Percentiles rank a stretch among this genome's conserved stretches.
Conservation (phyloP, 2,329 filamentous ascomycete species). For the Fusarium bactridioides region DNA sequence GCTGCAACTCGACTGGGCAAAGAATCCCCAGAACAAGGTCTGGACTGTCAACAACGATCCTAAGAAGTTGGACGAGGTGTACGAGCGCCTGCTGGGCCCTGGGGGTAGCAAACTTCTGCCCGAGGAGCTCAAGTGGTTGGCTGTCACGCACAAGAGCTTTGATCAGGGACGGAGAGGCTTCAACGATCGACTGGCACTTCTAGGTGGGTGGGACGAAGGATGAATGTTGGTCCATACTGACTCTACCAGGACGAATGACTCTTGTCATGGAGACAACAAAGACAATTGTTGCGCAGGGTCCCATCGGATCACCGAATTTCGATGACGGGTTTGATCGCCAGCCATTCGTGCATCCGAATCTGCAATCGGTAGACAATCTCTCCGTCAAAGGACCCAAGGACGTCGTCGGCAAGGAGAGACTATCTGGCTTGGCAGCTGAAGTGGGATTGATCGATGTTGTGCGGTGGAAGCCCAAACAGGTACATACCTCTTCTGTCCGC, state of each 20-base stretch:
- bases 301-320: slow-evolving; percentile 38
- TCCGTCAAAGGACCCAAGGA: slow-evolving; percentile 65
- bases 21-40: slow-evolving; percentile 58
- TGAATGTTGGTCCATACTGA: slow-evolving; percentile 12
- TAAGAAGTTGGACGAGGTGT: slow-evolving; percentile 76
- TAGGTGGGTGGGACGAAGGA: slow-evolving; percentile 65
- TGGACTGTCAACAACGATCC: slow-evolving; percentile 82
- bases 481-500: slow-evolving; percentile 51
- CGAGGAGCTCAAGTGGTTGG: slow-evolving; percentile 96
- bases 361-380: slow-evolving; percentile 79
- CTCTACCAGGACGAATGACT: slow-evolving; percentile 46
- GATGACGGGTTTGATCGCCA: slow-evolving; percentile 62
- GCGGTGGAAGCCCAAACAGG: slow-evolving; percentile 87
- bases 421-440: slow-evolving; percentile 72
- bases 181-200: slow-evolving; percentile 90
- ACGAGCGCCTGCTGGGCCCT: slow-evolving; percentile 76
- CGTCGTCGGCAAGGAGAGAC: slow-evolving; percentile 68
- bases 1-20: slow-evolving; percentile 67
- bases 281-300: slow-evolving; percentile 47
- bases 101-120: slow-evolving; percentile 77
- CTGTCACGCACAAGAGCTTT: slow-evolving; percentile 97
- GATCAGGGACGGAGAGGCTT: slow-evolving; percentile 93
- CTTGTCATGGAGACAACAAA: slow-evolving; percentile 52
- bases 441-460: slow-evolving; percentile 79
- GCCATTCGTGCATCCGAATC: slow-evolving; percentile 74